phyloP scores from a whole-genome alignment of 2,329 filamentous ascomycete genomes.

The Botrytis squamosa region DNA sequence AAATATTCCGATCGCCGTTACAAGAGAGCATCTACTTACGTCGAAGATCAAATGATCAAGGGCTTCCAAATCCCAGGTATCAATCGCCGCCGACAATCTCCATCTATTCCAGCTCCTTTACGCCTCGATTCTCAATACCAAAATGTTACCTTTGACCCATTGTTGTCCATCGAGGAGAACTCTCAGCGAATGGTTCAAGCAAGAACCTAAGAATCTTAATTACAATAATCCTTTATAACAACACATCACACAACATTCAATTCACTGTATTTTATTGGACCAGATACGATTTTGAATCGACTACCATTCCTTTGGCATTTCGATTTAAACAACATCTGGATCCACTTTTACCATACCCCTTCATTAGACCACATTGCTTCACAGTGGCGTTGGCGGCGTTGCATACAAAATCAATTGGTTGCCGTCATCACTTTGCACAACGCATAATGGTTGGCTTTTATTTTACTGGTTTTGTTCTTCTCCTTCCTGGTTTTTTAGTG shows the following conservation, averaged over 20 bases:
- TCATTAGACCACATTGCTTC: conserved; percentile 30
- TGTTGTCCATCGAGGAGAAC: conserved; percentile 22
- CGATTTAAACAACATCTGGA: conserved; percentile 31
- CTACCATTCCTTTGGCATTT: conserved; percentile 31
- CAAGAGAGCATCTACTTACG: conserved; percentile 79
- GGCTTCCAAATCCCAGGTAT: conserved; percentile 50
- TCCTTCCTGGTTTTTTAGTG: conserved; percentile 10
- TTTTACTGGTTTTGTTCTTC: conserved; percentile 17
- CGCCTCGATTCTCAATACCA: conserved; percentile 6
- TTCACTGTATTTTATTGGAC: conserved; percentile 40
- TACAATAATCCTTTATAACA: not conserved
- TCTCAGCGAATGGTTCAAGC: conserved; percentile 36
- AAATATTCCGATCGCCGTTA: conserved; percentile 89
- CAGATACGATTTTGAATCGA: conserved; percentile 29
- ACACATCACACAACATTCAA: conserved; percentile 27
- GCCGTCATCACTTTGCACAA: conserved; percentile 20
- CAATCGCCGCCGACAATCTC: conserved; percentile 16
- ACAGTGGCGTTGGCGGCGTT: conserved; percentile 26
- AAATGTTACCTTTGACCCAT: conserved; percentile 14
- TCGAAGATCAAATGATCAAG: conserved; percentile 68
- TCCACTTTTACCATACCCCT: conserved; percentile 27
- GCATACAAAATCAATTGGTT: conserved; percentile 26
- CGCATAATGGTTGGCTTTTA: conserved; percentile 20
- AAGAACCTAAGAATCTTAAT: conserved; percentile 27
- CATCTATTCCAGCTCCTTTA: conserved; percentile 11